Base-by-base conservation (phyloP, 2,329 filamentous ascomycete species). In the Cladosporium phlei region DNA sequence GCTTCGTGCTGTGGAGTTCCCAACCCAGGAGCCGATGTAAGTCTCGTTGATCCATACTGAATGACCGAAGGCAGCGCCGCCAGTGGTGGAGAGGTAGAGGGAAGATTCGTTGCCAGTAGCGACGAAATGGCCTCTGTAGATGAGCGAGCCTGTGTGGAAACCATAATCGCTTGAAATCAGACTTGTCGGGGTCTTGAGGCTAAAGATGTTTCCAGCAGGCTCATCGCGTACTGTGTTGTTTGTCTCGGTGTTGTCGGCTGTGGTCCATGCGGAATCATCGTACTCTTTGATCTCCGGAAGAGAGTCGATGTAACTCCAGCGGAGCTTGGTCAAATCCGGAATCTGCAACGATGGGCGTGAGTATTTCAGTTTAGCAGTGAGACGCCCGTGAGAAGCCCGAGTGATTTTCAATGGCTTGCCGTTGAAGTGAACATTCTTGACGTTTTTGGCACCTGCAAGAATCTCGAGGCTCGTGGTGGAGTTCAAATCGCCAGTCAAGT, bases 151-250 rank as follows among this genome's bases (percentile, higher is more conserved):
- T 0, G 80, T 75, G 61, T 86, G 74, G 65, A 81, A 90, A 16
- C 85, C 85, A 58, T 90, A 90, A 63, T 90, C 86, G n/a, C 78
- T 78, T 0, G 74, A 75, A 57, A 84, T 87, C 0, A 90, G 74
- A 3, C 66, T 70, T 0, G 78, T 80, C 0, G 84, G 80, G 0
- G 86, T 89, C 0, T 70, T 74, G 2, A 83, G 67, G 7, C 68
- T 64, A 6, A 67, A 65, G n/a, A 72, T 68, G 14, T 37, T 45
- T 11, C 42, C 42, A 9, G 32, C 32, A n/a, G n/a, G n/a, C 5
- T 45, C 42, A n/a, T 45, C 42, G 4, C 68, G 65, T 16, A 72
- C 68, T 0, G 76, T 78, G 62, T 88, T 88, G 59, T 77, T 78
- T 1, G 80, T 82, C 2, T 71, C 72, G 2, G 67, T 70, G 5